These are phyloP conservation scores for Aureobasidium sp. DNA, from an alignment of 2,329 filamentous ascomycete species.

Conservation along the genomic window DNA sequence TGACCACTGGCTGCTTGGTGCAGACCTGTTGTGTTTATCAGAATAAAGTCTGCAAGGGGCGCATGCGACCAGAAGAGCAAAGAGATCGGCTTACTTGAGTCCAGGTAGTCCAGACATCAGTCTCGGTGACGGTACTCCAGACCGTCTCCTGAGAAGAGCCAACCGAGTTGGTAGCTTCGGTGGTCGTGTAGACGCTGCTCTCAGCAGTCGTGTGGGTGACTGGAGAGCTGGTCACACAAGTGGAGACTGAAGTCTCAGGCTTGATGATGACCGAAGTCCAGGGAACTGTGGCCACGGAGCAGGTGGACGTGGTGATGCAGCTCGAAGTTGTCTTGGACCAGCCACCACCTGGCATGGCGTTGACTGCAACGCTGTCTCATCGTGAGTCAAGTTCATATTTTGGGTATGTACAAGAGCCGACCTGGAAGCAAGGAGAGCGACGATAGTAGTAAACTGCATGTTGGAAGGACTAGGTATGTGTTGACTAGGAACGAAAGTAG, in stretches of 20 bases:
- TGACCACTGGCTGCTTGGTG: not conserved
- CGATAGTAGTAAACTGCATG: not conserved
- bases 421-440: slow-evolving; percentile 11
- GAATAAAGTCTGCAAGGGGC: not conserved
- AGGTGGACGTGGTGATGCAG: slow-evolving; percentile 12
- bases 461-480: not conserved
- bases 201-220: not conserved
- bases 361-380: not conserved
- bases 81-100: not conserved
- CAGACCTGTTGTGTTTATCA: not conserved
- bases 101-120: not conserved
- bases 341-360: slow-evolving; percentile 4
- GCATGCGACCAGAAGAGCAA: not conserved
- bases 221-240: slow-evolving; percentile 7
- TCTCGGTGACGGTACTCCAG: not conserved
- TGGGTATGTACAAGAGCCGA: not conserved
- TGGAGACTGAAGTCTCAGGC: not conserved
- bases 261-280: not conserved
- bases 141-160: not conserved
- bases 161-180: not conserved
- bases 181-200: not conserved
- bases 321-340: not conserved
- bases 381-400: not conserved
- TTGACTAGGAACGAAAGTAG: not conserved
- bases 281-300: not conserved